phyloP scores from a whole-genome alignment of 495 filamentous ascomycete species.

The Xylaria intraflava region DNA sequence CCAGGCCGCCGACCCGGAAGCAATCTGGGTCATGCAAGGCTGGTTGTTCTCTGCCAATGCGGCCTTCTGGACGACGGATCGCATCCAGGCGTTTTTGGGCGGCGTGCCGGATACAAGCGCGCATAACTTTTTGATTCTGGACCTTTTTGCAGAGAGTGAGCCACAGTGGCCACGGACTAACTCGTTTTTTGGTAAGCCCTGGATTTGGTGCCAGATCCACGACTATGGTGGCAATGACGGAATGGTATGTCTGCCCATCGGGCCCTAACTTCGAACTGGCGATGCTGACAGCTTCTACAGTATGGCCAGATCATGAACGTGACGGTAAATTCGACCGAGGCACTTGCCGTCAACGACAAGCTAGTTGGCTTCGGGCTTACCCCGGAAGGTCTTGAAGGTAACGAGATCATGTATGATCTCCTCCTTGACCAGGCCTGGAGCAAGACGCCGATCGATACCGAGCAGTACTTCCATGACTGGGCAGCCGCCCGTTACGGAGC shows the following conservation, averaged over 20 bases:
- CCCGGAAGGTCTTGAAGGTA: slow-evolving; percentile 50
- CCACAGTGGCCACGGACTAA: slow-evolving; percentile 49
- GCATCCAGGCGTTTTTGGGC: slow-evolving; percentile 44
- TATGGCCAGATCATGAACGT: slow-evolving; percentile 48
- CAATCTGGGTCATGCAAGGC: slow-evolving; percentile 51
- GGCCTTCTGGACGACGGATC: slow-evolving; percentile 45
- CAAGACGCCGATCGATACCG: slow-evolving; percentile 36
- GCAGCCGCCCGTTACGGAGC: slow-evolving; percentile 37
- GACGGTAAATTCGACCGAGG: slow-evolving; percentile 41
- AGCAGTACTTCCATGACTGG: slow-evolving; percentile 44
- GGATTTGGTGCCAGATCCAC: slow-evolving; percentile 48
- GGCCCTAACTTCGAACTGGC: not conserved
- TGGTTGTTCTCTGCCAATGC: slow-evolving; percentile 45
- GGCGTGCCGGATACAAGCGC: slow-evolving; percentile 36
- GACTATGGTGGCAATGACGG: slow-evolving; percentile 48
- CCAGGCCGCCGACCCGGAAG: slow-evolving; percentile 42
- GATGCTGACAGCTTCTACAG: not conserved
- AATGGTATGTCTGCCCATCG: slow-evolving; percentile 12
- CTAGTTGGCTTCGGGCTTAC: slow-evolving; percentile 44
- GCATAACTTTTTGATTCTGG: slow-evolving; percentile 50
- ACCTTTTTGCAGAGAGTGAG: slow-evolving; percentile 44
- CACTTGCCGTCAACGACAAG: slow-evolving; percentile 30
- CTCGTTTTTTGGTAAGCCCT: slow-evolving; percentile 48
- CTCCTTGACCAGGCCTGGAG: slow-evolving; percentile 48
- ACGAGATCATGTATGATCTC: slow-evolving; percentile 48